Evolutionary conservation across 2,329 filamentous ascomycete genomes (phyloP).

Genomic region (Calonectria hawksworthii): DNA sequence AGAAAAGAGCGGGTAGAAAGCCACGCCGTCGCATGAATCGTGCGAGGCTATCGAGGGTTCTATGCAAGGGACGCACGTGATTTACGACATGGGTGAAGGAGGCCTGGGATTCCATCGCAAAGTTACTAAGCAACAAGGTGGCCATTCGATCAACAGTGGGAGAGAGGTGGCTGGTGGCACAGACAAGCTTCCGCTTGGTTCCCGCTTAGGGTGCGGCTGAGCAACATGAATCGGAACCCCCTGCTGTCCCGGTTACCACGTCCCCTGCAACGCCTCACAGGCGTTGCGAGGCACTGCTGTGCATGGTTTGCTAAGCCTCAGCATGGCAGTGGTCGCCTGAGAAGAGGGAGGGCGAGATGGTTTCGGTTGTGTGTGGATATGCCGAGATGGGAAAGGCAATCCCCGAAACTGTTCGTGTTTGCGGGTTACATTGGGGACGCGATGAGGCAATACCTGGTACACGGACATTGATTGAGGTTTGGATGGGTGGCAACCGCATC

Average conservation of each 20-base stretch:
- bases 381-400: neutral
- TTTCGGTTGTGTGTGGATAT: neutral
- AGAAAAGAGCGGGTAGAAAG: neutral
- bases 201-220: constrained; percentile 29
- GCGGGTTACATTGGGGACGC: neutral
- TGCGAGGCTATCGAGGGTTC: neutral
- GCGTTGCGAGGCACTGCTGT: constrained; percentile 18
- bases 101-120: neutral
- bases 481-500: constrained; percentile 2
- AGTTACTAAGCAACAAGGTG: neutral
- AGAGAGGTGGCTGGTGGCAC: constrained; percentile 11
- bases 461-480: neutral
- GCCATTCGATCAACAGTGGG: neutral
- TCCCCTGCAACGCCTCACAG: constrained; percentile 4
- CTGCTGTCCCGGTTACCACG: neutral
- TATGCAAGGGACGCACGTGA: neutral
- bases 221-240: constrained; percentile 18
- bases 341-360: neutral
- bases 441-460: neutral
- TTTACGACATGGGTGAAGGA: neutral
- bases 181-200: constrained; percentile 25
- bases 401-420: neutral
- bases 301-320: constrained; percentile 20
- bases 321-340: neutral
- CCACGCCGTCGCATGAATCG: neutral